Percentiles rank a stretch among this genome's conserved stretches.
These are phyloP conservation scores for Penicillium thymicola DNA, from an alignment of 2,329 filamentous ascomycete species.

Conservation along the genomic window DNA sequence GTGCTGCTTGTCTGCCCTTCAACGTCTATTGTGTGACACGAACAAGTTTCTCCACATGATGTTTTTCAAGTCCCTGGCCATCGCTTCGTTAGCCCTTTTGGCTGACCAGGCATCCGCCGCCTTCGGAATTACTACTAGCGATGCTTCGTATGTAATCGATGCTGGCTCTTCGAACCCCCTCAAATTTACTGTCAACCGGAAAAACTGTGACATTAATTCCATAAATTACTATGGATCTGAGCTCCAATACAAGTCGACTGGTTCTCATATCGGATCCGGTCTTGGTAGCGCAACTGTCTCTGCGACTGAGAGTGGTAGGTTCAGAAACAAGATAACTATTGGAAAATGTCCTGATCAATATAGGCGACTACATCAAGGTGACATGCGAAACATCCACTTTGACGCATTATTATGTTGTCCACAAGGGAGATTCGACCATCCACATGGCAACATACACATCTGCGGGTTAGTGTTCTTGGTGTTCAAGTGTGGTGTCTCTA, in stretches of 20 bases:
- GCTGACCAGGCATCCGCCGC: conserved; percentile 24
- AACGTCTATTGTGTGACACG: not conserved
- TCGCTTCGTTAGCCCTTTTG: conserved; percentile 21
- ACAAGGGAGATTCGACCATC: conserved; percentile 58
- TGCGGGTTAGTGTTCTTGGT: conserved; percentile 29
- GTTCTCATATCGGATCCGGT: conserved; percentile 58
- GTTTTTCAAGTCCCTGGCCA: conserved; percentile 16
- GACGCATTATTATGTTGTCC: conserved; percentile 63
- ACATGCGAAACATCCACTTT: conserved; percentile 59
- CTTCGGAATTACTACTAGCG: conserved; percentile 27
- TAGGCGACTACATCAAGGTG: conserved; percentile 56
- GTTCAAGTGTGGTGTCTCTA: not conserved
- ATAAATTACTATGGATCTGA: conserved; percentile 59
- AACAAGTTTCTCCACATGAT: conserved; percentile 5
- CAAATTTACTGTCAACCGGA: conserved; percentile 51
- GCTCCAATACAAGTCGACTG: conserved; percentile 53
- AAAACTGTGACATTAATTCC: conserved; percentile 62
- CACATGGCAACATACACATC: conserved; percentile 63
- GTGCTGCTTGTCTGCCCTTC: not conserved
- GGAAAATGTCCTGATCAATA: not conserved
- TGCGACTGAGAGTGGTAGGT: conserved; percentile 38
- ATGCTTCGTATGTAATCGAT: conserved; percentile 44
- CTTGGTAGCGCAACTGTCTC: conserved; percentile 58
- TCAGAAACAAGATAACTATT: not conserved
- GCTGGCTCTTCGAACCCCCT: conserved; percentile 50